Evolutionary conservation across 2,329 filamentous ascomycete genomes (phyloP).

Genomic region (Aspergillus sp.): DNA sequence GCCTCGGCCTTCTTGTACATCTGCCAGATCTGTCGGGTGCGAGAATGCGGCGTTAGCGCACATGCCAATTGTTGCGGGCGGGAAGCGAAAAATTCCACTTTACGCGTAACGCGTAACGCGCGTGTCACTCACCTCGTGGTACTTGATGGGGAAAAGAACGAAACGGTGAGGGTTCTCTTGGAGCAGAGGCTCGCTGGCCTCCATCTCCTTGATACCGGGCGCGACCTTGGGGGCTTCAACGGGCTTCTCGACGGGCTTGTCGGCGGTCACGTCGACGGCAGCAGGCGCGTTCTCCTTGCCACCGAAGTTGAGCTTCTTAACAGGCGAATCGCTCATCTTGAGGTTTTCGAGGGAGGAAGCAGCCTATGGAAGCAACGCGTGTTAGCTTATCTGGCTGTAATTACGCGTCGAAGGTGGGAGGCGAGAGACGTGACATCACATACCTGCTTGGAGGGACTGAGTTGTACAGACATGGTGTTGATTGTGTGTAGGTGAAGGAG

Average conservation of each 20-base stretch:
- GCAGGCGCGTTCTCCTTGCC: conserved; percentile 79
- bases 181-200: conserved; percentile 84
- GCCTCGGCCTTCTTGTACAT: conserved; percentile 99
- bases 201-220: conserved; percentile 63
- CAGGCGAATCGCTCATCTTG: conserved; percentile 83
- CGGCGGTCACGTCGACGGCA: conserved; percentile 55
- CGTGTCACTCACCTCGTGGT: conserved; percentile 82
- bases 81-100: conserved; percentile 51
- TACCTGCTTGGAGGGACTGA: conserved; percentile 75
- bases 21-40: conserved; percentile 84
- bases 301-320: conserved; percentile 85
- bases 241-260: conserved; percentile 55
- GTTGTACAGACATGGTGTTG: conserved; percentile 69
- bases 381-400: conserved; percentile 38
- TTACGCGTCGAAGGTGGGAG: conserved; percentile 35
- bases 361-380: conserved; percentile 59
- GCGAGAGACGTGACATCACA: conserved; percentile 44
- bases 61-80: conserved; percentile 11
- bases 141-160: conserved; percentile 98
- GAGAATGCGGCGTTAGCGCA: conserved; percentile 40
- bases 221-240: conserved; percentile 46
- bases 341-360: conserved; percentile 82
- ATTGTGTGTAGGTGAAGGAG: conserved; percentile 15
- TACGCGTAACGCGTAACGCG: conserved; percentile 65
- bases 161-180: conserved; percentile 96